Evolutionary conservation across 148 eudicot species (phyloP).

Genomic region (Silene latifolia): DNA sequence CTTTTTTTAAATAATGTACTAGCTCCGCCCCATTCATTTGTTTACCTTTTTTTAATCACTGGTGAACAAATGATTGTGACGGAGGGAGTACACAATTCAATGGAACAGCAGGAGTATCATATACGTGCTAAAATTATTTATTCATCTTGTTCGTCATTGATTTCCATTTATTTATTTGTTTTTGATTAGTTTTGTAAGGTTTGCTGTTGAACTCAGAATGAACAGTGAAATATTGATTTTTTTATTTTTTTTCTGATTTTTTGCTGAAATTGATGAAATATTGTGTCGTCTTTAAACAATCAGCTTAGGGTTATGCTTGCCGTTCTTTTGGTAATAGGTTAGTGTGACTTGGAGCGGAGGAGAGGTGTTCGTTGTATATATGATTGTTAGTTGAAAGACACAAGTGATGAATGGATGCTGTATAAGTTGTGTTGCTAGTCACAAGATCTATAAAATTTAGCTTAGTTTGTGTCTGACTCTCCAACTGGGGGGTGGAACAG

Average conservation of each 20-base stretch:
- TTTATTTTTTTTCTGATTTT: no score
- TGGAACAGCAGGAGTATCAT: no score
- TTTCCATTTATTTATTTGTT: background rate
- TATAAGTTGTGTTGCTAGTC: background rate
- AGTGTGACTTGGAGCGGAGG: background rate
- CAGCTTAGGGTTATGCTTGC: background rate
- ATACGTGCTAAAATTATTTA: background rate
- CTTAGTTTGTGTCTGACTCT: background rate
- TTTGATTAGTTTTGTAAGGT: background rate
- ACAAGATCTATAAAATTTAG: background rate
- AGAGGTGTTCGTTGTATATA: background rate
- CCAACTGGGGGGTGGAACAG: no score
- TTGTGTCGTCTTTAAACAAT: background rate
- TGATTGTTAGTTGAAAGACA: background rate
- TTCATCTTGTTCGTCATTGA: background rate
- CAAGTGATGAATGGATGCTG: background rate
- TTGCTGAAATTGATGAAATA: no score
- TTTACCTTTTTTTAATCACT: no score
- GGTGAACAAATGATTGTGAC: no score
- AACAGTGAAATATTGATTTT: background rate
- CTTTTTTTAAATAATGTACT: background rate
- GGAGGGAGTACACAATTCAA: no score
- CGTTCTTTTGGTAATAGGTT: background rate
- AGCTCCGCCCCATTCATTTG: background rate
- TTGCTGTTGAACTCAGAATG: no score